Evolutionary conservation across 352 stramenopile species (phyloP).

Genomic region (Hyaloperonospora arabidopsidis): DNA sequence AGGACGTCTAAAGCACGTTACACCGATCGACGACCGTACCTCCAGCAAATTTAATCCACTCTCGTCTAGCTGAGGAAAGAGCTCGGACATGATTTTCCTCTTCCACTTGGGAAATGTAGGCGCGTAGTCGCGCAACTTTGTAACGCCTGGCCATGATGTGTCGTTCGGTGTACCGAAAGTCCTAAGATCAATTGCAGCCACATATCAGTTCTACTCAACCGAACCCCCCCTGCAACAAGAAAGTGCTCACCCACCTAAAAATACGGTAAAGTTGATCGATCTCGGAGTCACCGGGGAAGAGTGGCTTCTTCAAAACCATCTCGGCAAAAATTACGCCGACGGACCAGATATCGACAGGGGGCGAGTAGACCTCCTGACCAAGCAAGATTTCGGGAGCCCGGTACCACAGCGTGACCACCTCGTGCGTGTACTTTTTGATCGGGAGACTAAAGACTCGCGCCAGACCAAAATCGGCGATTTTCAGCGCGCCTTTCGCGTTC

Average conservation of each 20-base stretch:
- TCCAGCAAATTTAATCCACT: conserved; percentile 58
- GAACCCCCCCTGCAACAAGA: not conserved
- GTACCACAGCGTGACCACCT: conserved; percentile 99
- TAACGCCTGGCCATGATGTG: conserved; percentile 93
- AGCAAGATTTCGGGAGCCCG: conserved; percentile 97
- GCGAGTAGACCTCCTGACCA: conserved; percentile 85
- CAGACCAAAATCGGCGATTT: conserved; percentile 98
- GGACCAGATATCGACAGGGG: conserved; percentile 83
- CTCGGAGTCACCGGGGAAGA: conserved; percentile 79
- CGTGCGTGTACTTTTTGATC: conserved; percentile 96
- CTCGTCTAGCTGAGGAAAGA: conserved; percentile 56
- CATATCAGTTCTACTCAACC: not conserved
- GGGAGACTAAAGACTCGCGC: conserved; percentile 95
- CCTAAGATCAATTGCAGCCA: conserved; percentile 16
- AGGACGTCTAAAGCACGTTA: not conserved
- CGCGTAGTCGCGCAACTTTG: conserved; percentile 92
- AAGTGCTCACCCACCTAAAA: conserved; percentile 50
- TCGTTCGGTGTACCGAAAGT: conserved; percentile 95
- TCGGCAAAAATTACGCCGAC: conserved; percentile 83
- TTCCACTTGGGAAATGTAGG: conserved; percentile 95
- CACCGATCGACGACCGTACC: conserved; percentile 14
- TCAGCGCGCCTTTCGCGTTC: conserved; percentile 89
- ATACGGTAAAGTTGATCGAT: conserved; percentile 86
- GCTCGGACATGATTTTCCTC: conserved; percentile 63
- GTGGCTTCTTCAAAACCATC: conserved; percentile 75